Percentiles rank a stretch among this genome's conserved stretches.
Conservation (phyloP, 768 basidiomycete species). For the Mycena indigotica region DNA sequence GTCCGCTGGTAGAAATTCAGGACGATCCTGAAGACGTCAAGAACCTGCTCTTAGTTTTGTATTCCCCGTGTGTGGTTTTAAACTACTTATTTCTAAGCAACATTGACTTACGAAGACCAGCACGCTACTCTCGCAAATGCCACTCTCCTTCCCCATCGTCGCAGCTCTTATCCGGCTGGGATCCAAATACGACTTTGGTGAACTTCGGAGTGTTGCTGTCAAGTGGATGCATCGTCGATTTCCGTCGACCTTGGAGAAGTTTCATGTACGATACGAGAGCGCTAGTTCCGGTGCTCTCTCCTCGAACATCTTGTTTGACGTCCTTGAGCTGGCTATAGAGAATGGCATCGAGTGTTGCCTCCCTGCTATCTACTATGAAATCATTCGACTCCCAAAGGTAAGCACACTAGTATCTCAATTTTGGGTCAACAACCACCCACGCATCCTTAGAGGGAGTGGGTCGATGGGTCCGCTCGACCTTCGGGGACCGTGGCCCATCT, state of each 20-base stretch:
- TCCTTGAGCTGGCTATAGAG: conserved; percentile 2
- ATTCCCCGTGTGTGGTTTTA: background rate
- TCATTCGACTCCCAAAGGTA: background rate
- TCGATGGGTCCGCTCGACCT: background rate
- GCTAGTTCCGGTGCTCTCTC: background rate
- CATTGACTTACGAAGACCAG: background rate
- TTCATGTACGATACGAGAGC: background rate
- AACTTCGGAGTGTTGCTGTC: background rate
- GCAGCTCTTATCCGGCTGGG: conserved; percentile 7
- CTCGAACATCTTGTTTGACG: background rate
- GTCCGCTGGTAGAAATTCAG: background rate
- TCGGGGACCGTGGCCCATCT: background rate
- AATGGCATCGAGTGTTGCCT: background rate
- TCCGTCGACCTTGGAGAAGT: background rate
- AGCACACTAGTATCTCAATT: background rate
- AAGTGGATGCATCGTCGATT: background rate
- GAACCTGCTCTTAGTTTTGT: background rate
- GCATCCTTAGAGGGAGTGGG: background rate
- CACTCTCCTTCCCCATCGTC: background rate
- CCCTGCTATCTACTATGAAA: conserved; percentile 9
- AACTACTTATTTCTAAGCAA: too few species aligned
- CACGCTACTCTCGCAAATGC: background rate
- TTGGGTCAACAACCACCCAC: background rate
- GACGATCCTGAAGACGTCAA: background rate
- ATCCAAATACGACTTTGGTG: conserved; percentile 6